Evolutionary conservation across 169 alveolate species (phyloP).

Genomic region (Plasmodium billcollinsi): DNA sequence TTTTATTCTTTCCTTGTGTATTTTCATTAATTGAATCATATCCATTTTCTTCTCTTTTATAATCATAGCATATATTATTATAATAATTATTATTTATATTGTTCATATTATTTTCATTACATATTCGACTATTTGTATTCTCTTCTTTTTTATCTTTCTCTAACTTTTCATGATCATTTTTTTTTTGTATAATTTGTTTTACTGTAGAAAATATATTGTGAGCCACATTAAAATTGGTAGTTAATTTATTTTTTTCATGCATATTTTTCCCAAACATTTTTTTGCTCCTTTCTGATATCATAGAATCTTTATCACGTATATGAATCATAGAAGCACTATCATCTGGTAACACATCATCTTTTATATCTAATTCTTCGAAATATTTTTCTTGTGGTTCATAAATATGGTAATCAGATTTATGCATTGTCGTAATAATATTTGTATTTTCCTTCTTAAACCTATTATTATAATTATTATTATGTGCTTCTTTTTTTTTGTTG

Average conservation of each 20-base stretch:
- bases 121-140: neutral
- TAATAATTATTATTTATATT: neutral
- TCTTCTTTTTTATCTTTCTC: neutral
- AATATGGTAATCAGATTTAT: conserved; percentile 13
- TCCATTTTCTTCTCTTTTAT: neutral
- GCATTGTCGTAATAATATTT: neutral
- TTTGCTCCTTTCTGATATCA: conserved; percentile 5
- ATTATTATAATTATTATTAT: neutral
- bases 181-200: conserved; percentile 20
- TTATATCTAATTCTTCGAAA: conserved; percentile 17
- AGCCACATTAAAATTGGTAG: conserved; percentile 21
- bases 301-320: conserved; percentile 28
- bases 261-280: neutral
- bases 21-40: neutral
- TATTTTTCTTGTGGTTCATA: neutral
- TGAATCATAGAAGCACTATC: conserved; percentile 75
- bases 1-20: neutral
- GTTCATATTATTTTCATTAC: neutral
- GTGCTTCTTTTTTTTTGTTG: neutral
- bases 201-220: conserved; percentile 40
- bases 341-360: conserved; percentile 64
- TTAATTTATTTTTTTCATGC: conserved; percentile 17
- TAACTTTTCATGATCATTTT: neutral
- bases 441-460: neutral
- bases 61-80: too few species aligned